Evolutionary conservation across 345 rosid genomes (phyloP).

Genomic region (Draba incana): DNA sequence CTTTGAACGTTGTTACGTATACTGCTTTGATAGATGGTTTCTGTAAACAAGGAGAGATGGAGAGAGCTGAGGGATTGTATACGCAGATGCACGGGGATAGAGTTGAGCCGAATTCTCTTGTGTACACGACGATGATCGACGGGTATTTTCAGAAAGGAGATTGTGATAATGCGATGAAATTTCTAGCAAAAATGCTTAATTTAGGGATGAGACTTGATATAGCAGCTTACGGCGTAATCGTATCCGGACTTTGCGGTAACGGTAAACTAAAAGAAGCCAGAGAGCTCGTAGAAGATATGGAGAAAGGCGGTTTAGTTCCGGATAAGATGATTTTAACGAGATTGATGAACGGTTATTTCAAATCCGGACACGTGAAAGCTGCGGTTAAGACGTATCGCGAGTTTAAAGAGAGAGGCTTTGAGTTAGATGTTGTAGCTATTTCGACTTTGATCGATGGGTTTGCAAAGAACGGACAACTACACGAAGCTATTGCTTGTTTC

Average conservation of each 20-base stretch:
- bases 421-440: constrained; percentile 49
- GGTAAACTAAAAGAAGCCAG: constrained; percentile 42
- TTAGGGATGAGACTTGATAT: constrained; percentile 45
- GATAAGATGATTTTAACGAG: constrained; percentile 47
- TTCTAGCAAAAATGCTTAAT: constrained; percentile 44
- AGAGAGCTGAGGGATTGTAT: constrained; percentile 44
- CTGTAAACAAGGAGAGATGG: constrained; percentile 46
- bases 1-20: constrained; percentile 46
- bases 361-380: constrained; percentile 42
- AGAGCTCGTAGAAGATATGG: constrained; percentile 41
- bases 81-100: constrained; percentile 38
- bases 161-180: constrained; percentile 43
- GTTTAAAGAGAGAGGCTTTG: constrained; percentile 43
- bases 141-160: constrained; percentile 46
- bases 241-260: constrained; percentile 46
- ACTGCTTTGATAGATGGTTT: constrained; percentile 49
- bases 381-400: constrained; percentile 37
- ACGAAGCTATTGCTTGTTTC: constrained; percentile 50
- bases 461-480: constrained; percentile 43
- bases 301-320: constrained; percentile 42
- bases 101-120: constrained; percentile 41
- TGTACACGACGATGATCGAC: constrained; percentile 45
- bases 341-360: constrained; percentile 49
- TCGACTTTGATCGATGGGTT: constrained; percentile 52
- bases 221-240: constrained; percentile 42